These are phyloP conservation scores for Rhododendron ovatum DNA, from an alignment of 148 eudicot species.

Conservation along the genomic window DNA sequence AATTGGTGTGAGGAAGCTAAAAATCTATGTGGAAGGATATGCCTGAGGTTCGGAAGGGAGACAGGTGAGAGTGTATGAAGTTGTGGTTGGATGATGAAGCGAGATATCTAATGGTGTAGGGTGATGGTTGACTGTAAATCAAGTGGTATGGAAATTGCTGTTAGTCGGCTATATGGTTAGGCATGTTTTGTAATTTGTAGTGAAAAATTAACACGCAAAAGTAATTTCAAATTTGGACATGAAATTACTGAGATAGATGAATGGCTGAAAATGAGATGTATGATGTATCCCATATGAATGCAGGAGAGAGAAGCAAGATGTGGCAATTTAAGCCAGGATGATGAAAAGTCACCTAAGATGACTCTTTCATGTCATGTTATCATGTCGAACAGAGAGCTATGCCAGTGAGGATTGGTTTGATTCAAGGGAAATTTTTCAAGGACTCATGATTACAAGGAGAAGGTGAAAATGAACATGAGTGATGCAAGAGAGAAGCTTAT, in stretches of 20 bases:
- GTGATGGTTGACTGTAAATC: background rate
- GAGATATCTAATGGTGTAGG: background rate
- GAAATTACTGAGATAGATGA: background rate
- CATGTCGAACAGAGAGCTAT: background rate
- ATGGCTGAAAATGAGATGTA: background rate
- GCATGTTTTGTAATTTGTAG: background rate
- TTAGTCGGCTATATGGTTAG: background rate
- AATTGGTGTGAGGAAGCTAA: background rate
- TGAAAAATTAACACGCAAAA: background rate
- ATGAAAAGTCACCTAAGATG: background rate
- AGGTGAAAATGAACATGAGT: background rate
- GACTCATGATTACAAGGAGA: background rate
- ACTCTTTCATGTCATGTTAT: background rate
- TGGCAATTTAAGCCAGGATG: background rate
- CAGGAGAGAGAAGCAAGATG: background rate
- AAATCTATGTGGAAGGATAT: background rate
- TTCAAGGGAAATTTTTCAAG: background rate
- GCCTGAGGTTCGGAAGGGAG: background rate
- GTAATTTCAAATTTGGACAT: background rate
- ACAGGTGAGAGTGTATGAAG: background rate
- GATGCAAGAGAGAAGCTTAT: background rate
- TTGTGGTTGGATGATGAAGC: background rate
- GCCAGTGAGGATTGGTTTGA: background rate
- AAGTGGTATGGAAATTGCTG: background rate
- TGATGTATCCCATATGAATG: background rate